These are phyloP conservation scores for Fraxinus americana DNA, from an alignment of 257 asterid genomes.

Conservation along the genomic window DNA sequence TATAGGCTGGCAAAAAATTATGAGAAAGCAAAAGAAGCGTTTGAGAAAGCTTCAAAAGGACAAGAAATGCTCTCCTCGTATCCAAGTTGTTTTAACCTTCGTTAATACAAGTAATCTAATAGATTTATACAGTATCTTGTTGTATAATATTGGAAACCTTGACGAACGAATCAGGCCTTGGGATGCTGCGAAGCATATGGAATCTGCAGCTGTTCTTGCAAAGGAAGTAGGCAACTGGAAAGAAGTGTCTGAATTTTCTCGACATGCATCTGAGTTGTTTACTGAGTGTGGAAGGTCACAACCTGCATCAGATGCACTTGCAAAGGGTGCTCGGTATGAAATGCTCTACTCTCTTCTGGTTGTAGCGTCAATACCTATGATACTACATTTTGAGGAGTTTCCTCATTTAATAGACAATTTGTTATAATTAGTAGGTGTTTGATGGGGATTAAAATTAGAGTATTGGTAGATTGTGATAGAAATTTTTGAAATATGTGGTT, in stretches of 20 bases:
- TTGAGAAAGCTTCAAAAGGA: constrained; percentile 95
- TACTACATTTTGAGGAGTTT: constrained; percentile 9
- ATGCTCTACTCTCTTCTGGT: constrained; percentile 15
- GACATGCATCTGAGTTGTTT: constrained; percentile 84
- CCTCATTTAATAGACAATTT: constrained; percentile 12
- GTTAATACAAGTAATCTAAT: constrained; percentile 9
- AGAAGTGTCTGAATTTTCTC: constrained; percentile 85
- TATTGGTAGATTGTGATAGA: no score
- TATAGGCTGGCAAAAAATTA: constrained; percentile 65
- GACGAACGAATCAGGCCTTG: constrained; percentile 75
- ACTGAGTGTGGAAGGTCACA: constrained; percentile 90
- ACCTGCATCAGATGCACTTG: constrained; percentile 98
- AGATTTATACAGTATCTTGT: neutral
- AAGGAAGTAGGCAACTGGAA: constrained; percentile 82
- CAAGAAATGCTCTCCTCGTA: constrained; percentile 97
- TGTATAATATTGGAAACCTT: constrained; percentile 30
- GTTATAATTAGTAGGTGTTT: no score
- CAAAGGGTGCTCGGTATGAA: constrained; percentile 95
- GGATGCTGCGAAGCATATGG: constrained; percentile 99
- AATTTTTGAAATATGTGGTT: no score
- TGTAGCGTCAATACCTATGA: neutral
- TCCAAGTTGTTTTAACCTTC: constrained; percentile 27
- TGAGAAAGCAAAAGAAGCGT: constrained; percentile 88
- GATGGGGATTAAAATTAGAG: no score
- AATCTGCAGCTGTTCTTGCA: constrained; percentile 86